These are phyloP conservation scores for Pyronema omphalodes DNA, from an alignment of 495 filamentous ascomycete genomes.

Conservation along the genomic window DNA sequence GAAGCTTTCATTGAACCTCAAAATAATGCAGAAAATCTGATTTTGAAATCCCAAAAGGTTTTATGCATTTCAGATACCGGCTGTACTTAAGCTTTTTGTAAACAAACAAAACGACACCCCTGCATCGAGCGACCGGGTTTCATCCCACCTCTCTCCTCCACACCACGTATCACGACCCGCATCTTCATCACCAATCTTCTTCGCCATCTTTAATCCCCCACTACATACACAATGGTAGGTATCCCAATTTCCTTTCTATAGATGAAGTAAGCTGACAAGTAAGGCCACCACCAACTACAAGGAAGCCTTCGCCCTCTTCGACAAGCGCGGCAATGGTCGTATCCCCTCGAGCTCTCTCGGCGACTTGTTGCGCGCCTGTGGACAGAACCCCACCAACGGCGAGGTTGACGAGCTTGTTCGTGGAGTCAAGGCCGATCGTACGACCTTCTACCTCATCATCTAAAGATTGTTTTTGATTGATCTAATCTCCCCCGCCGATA, in stretches of 20 bases:
- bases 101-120: too few species aligned
- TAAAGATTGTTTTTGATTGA: background rate
- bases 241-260: background rate
- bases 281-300: conserved; percentile 97
- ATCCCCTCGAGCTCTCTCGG: conserved; percentile 73
- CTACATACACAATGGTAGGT: background rate
- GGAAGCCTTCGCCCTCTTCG: conserved; percentile 98
- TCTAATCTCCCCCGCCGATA: conserved; percentile 26
- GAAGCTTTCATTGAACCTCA: too few species aligned
- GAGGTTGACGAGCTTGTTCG: conserved; percentile 85
- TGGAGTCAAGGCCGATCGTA: conserved; percentile 74
- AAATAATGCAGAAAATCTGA: too few species aligned
- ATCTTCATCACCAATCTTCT: background rate
- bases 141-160: too few species aligned
- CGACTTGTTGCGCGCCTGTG: conserved; percentile 86
- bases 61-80: too few species aligned
- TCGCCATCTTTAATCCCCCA: background rate
- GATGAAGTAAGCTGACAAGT: too few species aligned
- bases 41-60: too few species aligned
- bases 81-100: too few species aligned
- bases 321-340: conserved; percentile 88
- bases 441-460: conserved; percentile 25
- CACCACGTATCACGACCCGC: background rate
- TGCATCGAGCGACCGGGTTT: too few species aligned
- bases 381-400: conserved; percentile 86